These are phyloP conservation scores for Scutellaria baicalensis DNA, from an alignment of 257 asterid species.

Conservation along the genomic window DNA sequence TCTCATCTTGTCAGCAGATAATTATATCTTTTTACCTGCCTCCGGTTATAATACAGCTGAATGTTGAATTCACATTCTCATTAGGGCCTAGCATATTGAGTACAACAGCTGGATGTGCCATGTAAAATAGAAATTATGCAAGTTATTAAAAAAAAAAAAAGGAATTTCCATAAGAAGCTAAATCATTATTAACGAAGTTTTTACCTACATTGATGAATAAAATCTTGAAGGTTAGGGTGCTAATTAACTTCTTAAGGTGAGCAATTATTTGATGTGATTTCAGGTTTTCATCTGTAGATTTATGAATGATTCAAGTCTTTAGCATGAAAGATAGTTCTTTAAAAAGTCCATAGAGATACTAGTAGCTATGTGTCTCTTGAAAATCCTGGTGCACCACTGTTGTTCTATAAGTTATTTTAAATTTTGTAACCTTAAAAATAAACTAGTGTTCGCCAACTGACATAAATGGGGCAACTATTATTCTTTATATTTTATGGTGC, in stretches of 20 bases:
- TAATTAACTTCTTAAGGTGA: background rate
- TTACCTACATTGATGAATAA: background rate
- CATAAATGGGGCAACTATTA: too few species aligned
- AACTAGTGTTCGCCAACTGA: too few species aligned
- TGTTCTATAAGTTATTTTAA: background rate
- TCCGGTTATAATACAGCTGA: background rate
- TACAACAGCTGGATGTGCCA: too few species aligned
- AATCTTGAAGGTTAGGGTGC: background rate
- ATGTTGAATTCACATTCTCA: background rate
- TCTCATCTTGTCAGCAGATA: background rate
- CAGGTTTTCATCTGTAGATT: background rate
- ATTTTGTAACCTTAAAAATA: background rate
- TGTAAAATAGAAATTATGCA: background rate
- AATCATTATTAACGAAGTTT: background rate
- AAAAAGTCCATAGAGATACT: background rate
- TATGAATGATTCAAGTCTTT: background rate
- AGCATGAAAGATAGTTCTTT: background rate
- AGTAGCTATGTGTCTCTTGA: background rate
- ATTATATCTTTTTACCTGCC: background rate
- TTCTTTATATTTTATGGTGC: background rate
- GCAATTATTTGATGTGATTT: background rate
- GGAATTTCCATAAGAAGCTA: background rate
- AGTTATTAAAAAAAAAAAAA: background rate
- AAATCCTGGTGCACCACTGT: background rate
- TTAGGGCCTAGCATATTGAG: background rate